A percentile compares a stretch with the other conserved stretches of the same genome.
Evolutionary conservation across 2,329 filamentous ascomycete species (phyloP).

Genomic region (Tolypocladium tropicale): DNA sequence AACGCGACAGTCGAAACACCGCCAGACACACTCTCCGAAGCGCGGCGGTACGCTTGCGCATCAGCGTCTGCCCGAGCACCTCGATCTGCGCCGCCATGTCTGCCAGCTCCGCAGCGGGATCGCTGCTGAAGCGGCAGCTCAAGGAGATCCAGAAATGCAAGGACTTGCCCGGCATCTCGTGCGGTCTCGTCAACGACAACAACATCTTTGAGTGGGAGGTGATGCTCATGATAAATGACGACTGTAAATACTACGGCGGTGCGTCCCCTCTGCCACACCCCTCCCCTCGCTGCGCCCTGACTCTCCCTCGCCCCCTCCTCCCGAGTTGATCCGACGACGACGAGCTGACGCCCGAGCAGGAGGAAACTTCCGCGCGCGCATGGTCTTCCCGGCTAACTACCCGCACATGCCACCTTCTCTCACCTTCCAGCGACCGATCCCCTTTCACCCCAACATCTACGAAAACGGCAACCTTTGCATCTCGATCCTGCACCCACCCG

Average conservation of each 20-base stretch:
- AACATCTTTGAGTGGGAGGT: constrained; percentile 98
- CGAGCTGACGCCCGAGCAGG: constrained; percentile 37
- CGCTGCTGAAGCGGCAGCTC: constrained; percentile 73
- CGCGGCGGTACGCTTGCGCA: neutral
- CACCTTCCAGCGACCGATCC: constrained; percentile 72
- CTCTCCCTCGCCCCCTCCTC: constrained; percentile 4
- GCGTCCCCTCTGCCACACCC: constrained; percentile 18
- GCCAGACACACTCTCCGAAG: neutral
- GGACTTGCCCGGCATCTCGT: constrained; percentile 89
- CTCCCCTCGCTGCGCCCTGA: neutral
- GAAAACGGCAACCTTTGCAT: constrained; percentile 83
- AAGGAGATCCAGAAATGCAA: constrained; percentile 90
- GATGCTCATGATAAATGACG: constrained; percentile 96
- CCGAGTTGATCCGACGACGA: neutral
- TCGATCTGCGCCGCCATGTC: constrained; percentile 15
- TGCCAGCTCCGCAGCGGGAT: constrained; percentile 48
- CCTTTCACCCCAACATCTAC: constrained; percentile 95
- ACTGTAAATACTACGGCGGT: constrained; percentile 91
- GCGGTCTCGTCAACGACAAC: constrained; percentile 71
- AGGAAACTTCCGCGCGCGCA: constrained; percentile 79
- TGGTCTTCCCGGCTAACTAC: constrained; percentile 78
- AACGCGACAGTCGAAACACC: neutral
- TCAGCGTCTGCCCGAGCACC: neutral
- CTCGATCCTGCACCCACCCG: constrained; percentile 89
- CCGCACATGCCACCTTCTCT: constrained; percentile 82